Percentiles rank a stretch among this genome's conserved stretches.
Evolutionary conservation across 2,329 filamentous ascomycete genomes (phyloP).

Genomic region (Cadophora luteo-olivacea): DNA sequence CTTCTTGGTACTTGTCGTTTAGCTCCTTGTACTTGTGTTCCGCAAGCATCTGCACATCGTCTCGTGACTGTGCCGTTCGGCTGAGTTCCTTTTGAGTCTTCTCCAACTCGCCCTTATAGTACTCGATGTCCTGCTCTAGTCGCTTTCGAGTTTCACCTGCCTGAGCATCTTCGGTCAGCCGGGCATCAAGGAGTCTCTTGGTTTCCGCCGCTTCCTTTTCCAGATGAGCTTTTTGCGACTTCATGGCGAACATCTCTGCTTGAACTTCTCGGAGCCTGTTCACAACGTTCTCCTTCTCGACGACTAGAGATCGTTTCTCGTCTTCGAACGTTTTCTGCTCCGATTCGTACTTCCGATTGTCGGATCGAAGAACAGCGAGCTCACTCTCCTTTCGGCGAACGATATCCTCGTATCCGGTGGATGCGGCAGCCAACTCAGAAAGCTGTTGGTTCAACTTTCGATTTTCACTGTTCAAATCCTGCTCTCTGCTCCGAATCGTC

Average conservation of each 20-base stretch:
- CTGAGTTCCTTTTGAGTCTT: conserved; percentile 87
- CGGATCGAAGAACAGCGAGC: conserved; percentile 80
- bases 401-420: conserved; percentile 93
- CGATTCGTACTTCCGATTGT: conserved; percentile 82
- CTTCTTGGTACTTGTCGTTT: conserved; percentile 81
- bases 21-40: conserved; percentile 87
- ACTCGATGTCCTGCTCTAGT: conserved; percentile 84
- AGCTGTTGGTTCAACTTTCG: conserved; percentile 84
- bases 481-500: conserved; percentile 73
- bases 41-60: conserved; percentile 88
- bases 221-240: conserved; percentile 81
- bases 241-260: conserved; percentile 86
- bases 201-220: conserved; percentile 90
- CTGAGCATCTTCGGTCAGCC: conserved; percentile 88
- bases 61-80: conserved; percentile 88
- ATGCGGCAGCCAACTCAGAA: conserved; percentile 85
- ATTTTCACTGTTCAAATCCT: conserved; percentile 81
- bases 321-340: conserved; percentile 81
- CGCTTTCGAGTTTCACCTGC: conserved; percentile 81
- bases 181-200: conserved; percentile 83
- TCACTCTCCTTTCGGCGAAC: conserved; percentile 95
- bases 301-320: conserved; percentile 73
- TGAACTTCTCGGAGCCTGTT: conserved; percentile 82
- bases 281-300: conserved; percentile 81
- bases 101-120: conserved; percentile 85